These are phyloP conservation scores for Chlorella sp. DNA, from an alignment of 139 green algal species.

Conservation along the genomic window DNA sequence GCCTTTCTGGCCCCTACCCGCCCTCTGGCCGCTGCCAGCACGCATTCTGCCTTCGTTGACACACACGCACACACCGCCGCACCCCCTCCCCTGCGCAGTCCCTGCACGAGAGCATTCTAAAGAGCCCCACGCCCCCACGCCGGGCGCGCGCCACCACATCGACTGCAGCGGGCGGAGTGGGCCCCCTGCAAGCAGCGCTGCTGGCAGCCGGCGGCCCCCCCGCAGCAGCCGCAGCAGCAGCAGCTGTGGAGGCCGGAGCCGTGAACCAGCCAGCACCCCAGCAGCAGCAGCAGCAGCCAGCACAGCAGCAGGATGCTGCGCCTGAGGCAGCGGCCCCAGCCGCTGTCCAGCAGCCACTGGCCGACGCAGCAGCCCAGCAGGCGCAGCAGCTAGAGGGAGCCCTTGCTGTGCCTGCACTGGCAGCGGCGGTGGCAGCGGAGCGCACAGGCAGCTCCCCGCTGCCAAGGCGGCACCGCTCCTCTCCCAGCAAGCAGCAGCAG, in stretches of 20 bases:
- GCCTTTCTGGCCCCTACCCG: no score
- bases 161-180: background rate
- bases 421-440: background rate
- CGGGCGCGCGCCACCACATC: background rate
- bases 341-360: background rate
- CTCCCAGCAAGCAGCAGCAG: background rate
- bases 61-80: no score
- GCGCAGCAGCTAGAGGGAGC: background rate
- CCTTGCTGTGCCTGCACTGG: no score
- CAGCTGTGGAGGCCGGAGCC: background rate
- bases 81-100: background rate
- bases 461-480: slow-evolving; percentile 11
- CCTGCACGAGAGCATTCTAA: slow-evolving; percentile 22
- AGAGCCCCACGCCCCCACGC: slow-evolving; percentile 11
- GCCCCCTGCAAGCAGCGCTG: background rate
- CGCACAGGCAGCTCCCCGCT: background rate
- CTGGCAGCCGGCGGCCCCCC: background rate
- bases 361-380: background rate
- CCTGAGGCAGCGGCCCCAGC: background rate
- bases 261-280: slow-evolving; percentile 16
- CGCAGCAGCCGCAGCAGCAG: background rate
- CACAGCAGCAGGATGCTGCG: background rate
- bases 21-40: no score
- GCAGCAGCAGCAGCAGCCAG: slow-evolving; percentile 4
- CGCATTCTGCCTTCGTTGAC: background rate